Percentiles rank a stretch among this genome's conserved stretches.
These are phyloP conservation scores for Filobasidium wieringae DNA, from an alignment of 768 basidiomycete species.

Conservation along the genomic window DNA sequence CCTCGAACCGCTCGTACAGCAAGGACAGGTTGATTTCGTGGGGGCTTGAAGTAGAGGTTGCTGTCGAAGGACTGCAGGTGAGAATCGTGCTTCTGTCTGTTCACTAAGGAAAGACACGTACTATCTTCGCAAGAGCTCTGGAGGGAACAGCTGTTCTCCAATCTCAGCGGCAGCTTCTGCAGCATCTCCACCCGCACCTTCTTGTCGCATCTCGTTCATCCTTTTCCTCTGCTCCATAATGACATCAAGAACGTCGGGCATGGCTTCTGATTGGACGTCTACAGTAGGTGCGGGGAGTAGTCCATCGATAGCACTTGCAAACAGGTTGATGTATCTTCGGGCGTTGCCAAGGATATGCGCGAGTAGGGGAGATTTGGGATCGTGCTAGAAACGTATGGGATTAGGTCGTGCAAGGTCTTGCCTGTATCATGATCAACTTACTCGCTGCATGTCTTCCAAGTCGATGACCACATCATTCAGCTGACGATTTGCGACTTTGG, in stretches of 20 bases:
- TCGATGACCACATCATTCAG: constrained; percentile 80
- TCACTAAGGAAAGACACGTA: constrained; percentile 32
- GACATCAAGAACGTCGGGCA: constrained; percentile 80
- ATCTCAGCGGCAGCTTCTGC: constrained; percentile 39
- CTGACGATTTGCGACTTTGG: constrained; percentile 69
- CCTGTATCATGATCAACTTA: constrained; percentile 34
- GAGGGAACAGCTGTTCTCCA: constrained; percentile 63
- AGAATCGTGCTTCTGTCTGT: constrained; percentile 56
- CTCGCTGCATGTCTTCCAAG: constrained; percentile 71
- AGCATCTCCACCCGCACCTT: constrained; percentile 43
- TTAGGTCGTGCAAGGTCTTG: not conserved
- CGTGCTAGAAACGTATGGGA: not conserved
- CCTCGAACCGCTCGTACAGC: constrained; percentile 89
- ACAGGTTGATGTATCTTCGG: constrained; percentile 77
- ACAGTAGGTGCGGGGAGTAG: constrained; percentile 78
- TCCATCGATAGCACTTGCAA: constrained; percentile 79
- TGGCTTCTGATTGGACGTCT: constrained; percentile 73
- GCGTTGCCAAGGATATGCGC: constrained; percentile 69
- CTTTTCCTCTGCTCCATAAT: constrained; percentile 77
- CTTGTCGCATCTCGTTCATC: constrained; percentile 42
- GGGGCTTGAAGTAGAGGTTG: constrained; percentile 85
- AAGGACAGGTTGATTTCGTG: constrained; percentile 44
- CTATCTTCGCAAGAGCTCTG: constrained; percentile 88
- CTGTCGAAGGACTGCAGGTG: constrained; percentile 74
- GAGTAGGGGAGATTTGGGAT: constrained; percentile 44